Conservation (phyloP, 495 filamentous ascomycete species). For the Talaromyces borbonicus region DNA sequence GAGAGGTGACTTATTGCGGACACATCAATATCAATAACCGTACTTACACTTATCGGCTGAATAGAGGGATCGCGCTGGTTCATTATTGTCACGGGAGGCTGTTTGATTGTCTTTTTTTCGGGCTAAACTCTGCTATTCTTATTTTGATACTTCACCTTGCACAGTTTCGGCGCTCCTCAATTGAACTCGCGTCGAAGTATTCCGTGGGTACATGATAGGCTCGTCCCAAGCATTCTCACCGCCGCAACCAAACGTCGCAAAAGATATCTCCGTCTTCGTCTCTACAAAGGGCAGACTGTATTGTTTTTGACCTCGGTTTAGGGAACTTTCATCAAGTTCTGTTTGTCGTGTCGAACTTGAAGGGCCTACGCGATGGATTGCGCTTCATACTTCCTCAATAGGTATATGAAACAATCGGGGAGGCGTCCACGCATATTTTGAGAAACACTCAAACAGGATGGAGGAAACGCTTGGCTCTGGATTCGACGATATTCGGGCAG, state of each 20-base stretch:
- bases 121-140: not conserved
- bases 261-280: too few relatives aligned
- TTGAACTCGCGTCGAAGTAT: too few relatives aligned
- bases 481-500: constrained; percentile 6
- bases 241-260: too few relatives aligned
- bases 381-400: not conserved
- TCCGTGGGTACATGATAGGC: too few relatives aligned
- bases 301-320: not conserved
- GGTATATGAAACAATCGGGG: not conserved
- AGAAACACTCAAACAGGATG: not conserved
- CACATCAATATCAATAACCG: not conserved
- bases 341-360: not conserved
- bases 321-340: not conserved
- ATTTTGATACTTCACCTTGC: too few relatives aligned
- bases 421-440: not conserved
- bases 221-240: too few relatives aligned
- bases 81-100: not conserved
- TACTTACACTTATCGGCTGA: not conserved
- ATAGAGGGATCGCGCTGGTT: not conserved
- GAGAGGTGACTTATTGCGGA: not conserved
- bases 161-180: too few relatives aligned
- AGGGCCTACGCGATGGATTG: constrained; percentile 4
- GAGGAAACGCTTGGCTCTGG: constrained; percentile 7
- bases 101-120: not conserved
- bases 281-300: too few relatives aligned